These are phyloP conservation scores for Fusarium sp. DNA, from an alignment of 2,329 filamentous ascomycete species.

Conservation along the genomic window DNA sequence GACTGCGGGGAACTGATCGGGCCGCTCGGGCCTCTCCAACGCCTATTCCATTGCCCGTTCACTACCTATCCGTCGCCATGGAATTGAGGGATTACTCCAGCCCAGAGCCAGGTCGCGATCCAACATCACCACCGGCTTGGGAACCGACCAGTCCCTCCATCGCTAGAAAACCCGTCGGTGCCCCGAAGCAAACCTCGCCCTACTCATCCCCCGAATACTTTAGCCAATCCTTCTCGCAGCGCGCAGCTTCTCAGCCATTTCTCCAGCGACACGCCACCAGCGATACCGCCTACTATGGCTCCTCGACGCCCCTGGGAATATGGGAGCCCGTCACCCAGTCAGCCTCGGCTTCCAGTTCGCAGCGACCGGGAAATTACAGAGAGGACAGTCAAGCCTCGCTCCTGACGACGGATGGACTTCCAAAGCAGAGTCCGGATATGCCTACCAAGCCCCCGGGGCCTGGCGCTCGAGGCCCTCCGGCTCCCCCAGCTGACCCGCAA, in stretches of 20 bases:
- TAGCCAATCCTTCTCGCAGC: conserved; percentile 21
- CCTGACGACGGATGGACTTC: conserved; percentile 3
- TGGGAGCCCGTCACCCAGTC: conserved; percentile 27
- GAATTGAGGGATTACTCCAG: conserved; percentile 31
- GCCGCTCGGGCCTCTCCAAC: conserved; percentile 27
- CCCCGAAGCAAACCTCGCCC: conserved; percentile 11
- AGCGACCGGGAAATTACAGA: conserved; percentile 24
- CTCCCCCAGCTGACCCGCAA: background rate
- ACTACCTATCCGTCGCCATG: conserved; percentile 19
- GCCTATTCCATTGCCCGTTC: background rate
- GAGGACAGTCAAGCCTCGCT: conserved; percentile 35
- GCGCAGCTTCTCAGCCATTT: conserved; percentile 12
- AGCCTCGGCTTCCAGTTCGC: background rate
- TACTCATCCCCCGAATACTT: conserved; percentile 22
- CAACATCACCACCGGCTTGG: conserved; percentile 26
- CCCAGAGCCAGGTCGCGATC: conserved; percentile 1
- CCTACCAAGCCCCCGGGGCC: background rate
- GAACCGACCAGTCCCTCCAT: conserved; percentile 31
- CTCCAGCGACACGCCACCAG: conserved; percentile 23
- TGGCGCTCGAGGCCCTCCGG: too few species aligned
- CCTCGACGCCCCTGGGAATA: conserved; percentile 31
- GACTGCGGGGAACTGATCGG: conserved; percentile 35
- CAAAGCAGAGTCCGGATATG: conserved; percentile 2
- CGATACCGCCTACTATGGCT: conserved; percentile 30
- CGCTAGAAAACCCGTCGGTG: conserved; percentile 27